Conservation (phyloP, 2,329 filamentous ascomycete species). For the Calonectria multiphialidica region DNA sequence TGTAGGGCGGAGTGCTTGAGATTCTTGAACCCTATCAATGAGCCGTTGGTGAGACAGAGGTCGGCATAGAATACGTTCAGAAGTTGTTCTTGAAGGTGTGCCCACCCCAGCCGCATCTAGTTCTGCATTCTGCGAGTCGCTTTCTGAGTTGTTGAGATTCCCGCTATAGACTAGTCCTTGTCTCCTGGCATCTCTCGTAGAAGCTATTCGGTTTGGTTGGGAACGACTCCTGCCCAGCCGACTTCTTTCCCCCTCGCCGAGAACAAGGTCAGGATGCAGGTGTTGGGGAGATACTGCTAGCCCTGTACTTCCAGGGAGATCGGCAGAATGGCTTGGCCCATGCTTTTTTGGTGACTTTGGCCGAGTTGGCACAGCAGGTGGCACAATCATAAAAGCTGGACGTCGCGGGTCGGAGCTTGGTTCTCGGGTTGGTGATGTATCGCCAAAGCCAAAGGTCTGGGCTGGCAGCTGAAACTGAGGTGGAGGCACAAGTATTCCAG, state of each 20-base stretch:
- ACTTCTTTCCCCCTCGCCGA: background rate
- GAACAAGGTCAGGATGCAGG: background rate
- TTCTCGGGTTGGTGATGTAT: no score
- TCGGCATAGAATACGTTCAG: background rate
- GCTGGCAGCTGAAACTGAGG: no score
- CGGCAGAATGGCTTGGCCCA: background rate
- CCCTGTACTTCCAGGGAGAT: background rate
- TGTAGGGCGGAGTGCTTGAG: background rate
- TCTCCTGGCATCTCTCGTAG: background rate
- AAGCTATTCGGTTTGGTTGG: background rate
- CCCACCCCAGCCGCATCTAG: no score
- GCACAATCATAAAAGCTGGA: background rate
- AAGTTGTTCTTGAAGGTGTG: background rate
- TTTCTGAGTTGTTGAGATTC: no score
- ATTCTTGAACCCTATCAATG: background rate
- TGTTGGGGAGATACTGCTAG: background rate
- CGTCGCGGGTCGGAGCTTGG: background rate
- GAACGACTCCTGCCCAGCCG: background rate
- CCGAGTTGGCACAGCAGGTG: background rate
- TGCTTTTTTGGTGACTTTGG: background rate
- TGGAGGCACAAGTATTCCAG: no score
- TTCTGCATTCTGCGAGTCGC: no score
- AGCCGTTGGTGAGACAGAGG: background rate
- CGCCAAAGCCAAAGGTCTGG: no score
- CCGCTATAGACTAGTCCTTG: no score